A percentile compares a stretch with the other conserved stretches of the same genome.
phyloP scores from a whole-genome alignment of 176 grass and related monocot species.

The Cenchrus purpureus region DNA sequence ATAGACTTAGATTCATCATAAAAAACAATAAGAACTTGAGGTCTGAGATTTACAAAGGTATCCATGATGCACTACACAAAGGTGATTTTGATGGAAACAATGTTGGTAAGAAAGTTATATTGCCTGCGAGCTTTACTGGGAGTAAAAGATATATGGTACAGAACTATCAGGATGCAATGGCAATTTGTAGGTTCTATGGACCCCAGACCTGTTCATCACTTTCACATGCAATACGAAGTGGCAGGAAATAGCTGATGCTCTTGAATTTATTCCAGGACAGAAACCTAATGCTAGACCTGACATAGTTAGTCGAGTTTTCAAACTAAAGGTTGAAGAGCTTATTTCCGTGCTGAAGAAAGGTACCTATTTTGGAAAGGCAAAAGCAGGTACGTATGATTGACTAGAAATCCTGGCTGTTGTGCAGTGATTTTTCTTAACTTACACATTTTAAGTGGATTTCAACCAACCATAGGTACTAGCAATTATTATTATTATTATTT shows the following conservation, averaged over 20 bases:
- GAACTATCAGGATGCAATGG: constrained; percentile 3
- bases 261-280: not conserved
- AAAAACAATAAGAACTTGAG: constrained; percentile 14
- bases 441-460: no score
- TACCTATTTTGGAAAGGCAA: not conserved
- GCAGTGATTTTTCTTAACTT: no score
- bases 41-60: not conserved
- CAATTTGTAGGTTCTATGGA: constrained; percentile 1
- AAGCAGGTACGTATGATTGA: not conserved
- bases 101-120: not conserved
- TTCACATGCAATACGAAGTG: constrained; percentile 19
- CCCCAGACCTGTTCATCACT: constrained; percentile 13
- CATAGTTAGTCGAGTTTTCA: not conserved
- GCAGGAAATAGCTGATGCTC: constrained; percentile 3
- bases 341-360: not conserved
- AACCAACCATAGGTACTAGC: no score
- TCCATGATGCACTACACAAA: not conserved
- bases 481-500: no score
- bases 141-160: constrained; percentile 4
- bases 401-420: no score
- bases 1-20: not conserved
- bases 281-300: not conserved
- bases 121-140: not conserved
- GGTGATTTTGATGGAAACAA: not conserved
- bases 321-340: not conserved